phyloP scores from a whole-genome alignment of 2,329 filamentous ascomycete species.

The Pyrenophora tritici-repentis region DNA sequence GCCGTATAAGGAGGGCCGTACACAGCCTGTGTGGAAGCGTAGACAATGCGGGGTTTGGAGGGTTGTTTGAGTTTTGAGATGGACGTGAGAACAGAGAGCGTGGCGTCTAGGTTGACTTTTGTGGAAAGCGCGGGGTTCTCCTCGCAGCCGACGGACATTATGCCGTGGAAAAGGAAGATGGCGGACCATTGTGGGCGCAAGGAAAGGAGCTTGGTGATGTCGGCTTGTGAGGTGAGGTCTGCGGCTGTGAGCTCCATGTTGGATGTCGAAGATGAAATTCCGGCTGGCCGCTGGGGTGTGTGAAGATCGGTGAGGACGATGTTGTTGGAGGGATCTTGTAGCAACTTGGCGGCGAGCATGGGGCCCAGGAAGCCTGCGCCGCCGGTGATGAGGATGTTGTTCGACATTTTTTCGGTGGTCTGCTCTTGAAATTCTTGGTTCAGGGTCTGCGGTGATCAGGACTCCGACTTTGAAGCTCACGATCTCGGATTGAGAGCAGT shows the following conservation, averaged over 20 bases:
- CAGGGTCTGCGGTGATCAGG: not conserved
- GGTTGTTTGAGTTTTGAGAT: conserved; percentile 48
- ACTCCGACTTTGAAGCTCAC: not conserved
- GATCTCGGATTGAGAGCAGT: not conserved
- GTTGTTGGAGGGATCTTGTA: conserved; percentile 52
- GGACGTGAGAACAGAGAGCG: conserved; percentile 57
- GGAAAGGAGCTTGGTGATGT: conserved; percentile 1
- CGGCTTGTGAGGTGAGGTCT: conserved; percentile 51
- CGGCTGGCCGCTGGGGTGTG: conserved; percentile 54
- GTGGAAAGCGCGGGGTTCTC: conserved; percentile 62
- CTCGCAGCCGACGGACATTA: conserved; percentile 67
- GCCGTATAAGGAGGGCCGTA: conserved; percentile 59
- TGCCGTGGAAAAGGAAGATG: conserved; percentile 64
- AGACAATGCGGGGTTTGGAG: conserved; percentile 61
- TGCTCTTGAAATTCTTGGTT: not conserved
- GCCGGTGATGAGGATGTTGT: conserved; percentile 62
- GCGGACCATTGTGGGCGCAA: conserved; percentile 10
- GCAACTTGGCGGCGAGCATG: conserved; percentile 57
- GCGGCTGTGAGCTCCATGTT: conserved; percentile 55
- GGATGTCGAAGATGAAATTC: conserved; percentile 37
- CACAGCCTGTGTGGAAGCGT: conserved; percentile 64
- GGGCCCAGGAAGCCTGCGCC: conserved; percentile 65
- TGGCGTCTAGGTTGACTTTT: conserved; percentile 63
- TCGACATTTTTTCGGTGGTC: not conserved
- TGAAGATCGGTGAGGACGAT: conserved; percentile 60